Percentiles rank a stretch among this genome's conserved stretches.
phyloP scores from a whole-genome alignment of 352 stramenopile species.

The Phytopythium montanum region DNA sequence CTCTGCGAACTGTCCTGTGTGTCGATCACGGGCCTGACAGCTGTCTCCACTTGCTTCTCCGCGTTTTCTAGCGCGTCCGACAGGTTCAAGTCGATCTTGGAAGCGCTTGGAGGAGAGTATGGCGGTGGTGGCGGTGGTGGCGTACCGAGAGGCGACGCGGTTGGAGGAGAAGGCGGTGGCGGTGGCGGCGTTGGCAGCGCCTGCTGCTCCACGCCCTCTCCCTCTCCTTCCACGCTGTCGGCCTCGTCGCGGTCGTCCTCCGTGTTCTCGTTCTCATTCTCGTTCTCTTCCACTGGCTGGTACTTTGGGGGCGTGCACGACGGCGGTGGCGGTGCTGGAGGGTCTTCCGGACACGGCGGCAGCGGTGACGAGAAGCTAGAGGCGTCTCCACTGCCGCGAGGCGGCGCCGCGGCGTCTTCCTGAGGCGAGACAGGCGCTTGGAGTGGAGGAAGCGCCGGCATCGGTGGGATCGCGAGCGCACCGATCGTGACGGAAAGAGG shows the following conservation, averaged over 20 bases:
- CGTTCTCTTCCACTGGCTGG: slow-evolving; percentile 50
- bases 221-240: slow-evolving; percentile 33
- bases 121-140: slow-evolving; percentile 41
- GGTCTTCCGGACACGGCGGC: slow-evolving; percentile 70
- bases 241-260: slow-evolving; percentile 41
- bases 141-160: slow-evolving; percentile 11
- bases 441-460: background rate
- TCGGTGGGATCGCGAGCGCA: background rate
- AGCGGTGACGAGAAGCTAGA: slow-evolving; percentile 74
- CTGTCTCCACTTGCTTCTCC: background rate
- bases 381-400: slow-evolving; percentile 21
- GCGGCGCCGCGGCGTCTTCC: background rate
- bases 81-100: slow-evolving; percentile 35
- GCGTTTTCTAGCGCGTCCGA: slow-evolving; percentile 17
- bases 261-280: slow-evolving; percentile 31
- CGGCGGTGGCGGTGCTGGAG: slow-evolving; percentile 48
- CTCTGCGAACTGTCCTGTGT: slow-evolving; percentile 1
- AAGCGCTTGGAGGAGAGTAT: slow-evolving; percentile 39
- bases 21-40: background rate
- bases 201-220: slow-evolving; percentile 11
- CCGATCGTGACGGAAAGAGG: background rate
- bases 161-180: slow-evolving; percentile 17
- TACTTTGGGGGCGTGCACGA: slow-evolving; percentile 69
- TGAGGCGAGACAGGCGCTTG: background rate
- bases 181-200: slow-evolving; percentile 18